phyloP scores from a whole-genome alignment of 2,329 filamentous ascomycete genomes.

The Purpureocillium lavendulum region DNA sequence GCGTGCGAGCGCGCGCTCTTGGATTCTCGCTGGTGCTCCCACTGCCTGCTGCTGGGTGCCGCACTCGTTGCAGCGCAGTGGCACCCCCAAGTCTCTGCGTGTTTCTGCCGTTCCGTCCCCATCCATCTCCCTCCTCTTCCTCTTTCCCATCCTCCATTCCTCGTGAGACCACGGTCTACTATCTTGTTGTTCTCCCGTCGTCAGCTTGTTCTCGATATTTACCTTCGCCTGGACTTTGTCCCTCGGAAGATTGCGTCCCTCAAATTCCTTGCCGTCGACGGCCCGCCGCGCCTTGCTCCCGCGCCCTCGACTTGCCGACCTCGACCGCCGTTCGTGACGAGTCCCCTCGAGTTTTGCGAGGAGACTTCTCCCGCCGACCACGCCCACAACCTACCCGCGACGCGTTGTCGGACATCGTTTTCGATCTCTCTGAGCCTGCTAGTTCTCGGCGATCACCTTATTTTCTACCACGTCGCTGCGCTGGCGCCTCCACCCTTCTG shows the following conservation, averaged over 20 bases:
- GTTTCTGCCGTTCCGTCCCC: constrained; percentile 18
- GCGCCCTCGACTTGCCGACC: constrained; percentile 16
- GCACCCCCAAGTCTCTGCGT: constrained; percentile 15
- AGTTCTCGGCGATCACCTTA: constrained; percentile 1
- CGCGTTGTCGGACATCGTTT: constrained; percentile 10
- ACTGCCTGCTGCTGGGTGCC: neutral
- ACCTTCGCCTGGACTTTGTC: constrained; percentile 1
- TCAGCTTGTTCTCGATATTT: constrained; percentile 1
- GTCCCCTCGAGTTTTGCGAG: constrained; percentile 22
- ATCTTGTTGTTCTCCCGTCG: constrained; percentile 10
- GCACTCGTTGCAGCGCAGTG: constrained; percentile 5
- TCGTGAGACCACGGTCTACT: constrained; percentile 23
- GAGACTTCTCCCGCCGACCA: constrained; percentile 16
- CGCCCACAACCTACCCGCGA: constrained; percentile 13
- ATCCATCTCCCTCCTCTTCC: constrained; percentile 25
- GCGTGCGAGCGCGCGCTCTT: too few relatives aligned
- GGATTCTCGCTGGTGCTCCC: too few relatives aligned
- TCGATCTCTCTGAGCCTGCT: constrained; percentile 6
- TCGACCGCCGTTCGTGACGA: constrained; percentile 15
- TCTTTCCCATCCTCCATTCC: constrained; percentile 18
- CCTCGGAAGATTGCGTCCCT: neutral
- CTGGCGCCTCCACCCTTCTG: constrained; percentile 3
- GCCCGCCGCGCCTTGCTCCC: neutral
- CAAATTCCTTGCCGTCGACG: too few relatives aligned
- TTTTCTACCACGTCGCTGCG: constrained; percentile 4